Evolutionary conservation across 352 stramenopile genomes (phyloP), one percentile per base, ranked within the genome.

Genomic region (Globisporangium perplexum): DNA sequence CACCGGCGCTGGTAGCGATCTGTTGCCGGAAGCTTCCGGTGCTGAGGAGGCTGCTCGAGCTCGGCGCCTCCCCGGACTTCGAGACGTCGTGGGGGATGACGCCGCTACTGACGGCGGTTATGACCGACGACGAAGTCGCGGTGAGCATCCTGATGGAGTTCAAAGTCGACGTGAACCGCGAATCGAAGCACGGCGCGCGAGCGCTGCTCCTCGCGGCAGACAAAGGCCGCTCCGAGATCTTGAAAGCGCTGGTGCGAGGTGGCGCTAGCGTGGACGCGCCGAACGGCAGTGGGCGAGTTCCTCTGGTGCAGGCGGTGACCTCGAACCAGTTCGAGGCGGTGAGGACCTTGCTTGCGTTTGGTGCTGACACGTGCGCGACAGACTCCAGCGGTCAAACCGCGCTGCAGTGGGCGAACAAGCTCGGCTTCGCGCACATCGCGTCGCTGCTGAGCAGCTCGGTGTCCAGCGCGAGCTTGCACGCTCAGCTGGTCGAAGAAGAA

Each of bases 61-160:
- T 83, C 0, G 76, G 76, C 1, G 64, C 74, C 5, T 79, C 68
- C 2, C 59, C 69, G 15, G 47, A 85, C n/a, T 47, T 51, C 0
- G 72, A 86, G 56, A 81, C 78, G 0, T 39, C 15, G 22, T 42
- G 35, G 2, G 79, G 77, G 12, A 64, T 86, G 47, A 88, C 79
- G 12, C 77, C 79, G 3, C 33, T 90, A 4, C 30, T 88, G 17
- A 69, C 74, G 11, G 55, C 45, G 12, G 53, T 87, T 5, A 70
- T 83, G 62, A 69, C 57, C 1, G 62, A 76, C 33, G 66, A 87
- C 36, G 41, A 74, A 31, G 69, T 88, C 11, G 69, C 69, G 2
- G 20, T 83, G 18, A 62, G 54, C 23, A 72, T 88, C 42, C 55
- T 87, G 23, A 43, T 67, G 10, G 71, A 87, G 46, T 85, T 82